These are phyloP conservation scores for Phialemonium atrogriseum DNA, from an alignment of 2,329 filamentous ascomycete genomes.

Conservation along the genomic window DNA sequence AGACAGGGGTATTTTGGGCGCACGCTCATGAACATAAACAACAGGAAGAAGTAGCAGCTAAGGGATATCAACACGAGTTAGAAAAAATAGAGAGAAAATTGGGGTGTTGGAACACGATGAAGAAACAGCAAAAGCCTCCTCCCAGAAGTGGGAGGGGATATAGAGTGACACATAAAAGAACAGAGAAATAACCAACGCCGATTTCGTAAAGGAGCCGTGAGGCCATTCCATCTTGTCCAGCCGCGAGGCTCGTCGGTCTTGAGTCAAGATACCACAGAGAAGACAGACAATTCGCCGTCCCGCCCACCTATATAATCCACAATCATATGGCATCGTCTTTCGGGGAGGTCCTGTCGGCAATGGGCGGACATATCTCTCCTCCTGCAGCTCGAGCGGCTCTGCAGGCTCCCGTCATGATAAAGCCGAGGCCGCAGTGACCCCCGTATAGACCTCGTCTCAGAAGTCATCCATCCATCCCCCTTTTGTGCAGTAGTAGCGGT, in stretches of 20 bases:
- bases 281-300: constrained; percentile 3
- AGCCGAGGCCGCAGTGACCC: no score
- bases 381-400: no score
- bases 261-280: constrained; percentile 4
- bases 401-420: no score
- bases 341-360: no score
- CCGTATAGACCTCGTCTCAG: no score
- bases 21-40: no score
- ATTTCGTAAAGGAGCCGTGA: constrained; percentile 24
- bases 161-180: neutral
- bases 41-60: no score
- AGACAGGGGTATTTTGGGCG: constrained; percentile 1
- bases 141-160: neutral
- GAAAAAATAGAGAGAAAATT: neutral
- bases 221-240: constrained; percentile 26
- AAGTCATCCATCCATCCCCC: no score
- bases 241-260: constrained; percentile 26
- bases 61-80: no score
- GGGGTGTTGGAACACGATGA: neutral
- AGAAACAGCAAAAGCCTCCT: constrained; percentile 1
- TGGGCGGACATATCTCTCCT: no score
- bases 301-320: neutral
- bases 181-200: constrained; percentile 6
- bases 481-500: constrained; percentile 10
- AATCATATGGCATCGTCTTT: no score